Conservation (phyloP, 306 rosid genomes). For the Delonix regia region DNA sequence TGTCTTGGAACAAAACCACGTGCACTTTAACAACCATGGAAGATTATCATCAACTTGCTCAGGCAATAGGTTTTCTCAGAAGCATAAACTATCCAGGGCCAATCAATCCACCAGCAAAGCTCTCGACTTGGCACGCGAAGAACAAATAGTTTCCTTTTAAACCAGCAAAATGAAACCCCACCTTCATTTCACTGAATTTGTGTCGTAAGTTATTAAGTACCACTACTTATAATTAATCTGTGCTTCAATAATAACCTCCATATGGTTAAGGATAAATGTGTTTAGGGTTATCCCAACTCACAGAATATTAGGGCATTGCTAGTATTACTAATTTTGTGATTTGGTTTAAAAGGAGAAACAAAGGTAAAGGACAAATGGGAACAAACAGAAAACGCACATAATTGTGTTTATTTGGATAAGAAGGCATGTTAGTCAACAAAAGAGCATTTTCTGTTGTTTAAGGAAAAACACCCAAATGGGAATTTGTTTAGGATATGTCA, state of each 20-base stretch:
- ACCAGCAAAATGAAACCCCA: neutral
- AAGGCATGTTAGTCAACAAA: constrained; percentile 5
- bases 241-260: neutral
- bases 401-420: neutral
- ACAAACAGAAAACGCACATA: neutral
- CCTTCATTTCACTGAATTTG: neutral
- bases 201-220: no score
- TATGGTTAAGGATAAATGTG: neutral
- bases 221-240: neutral
- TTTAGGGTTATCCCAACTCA: no score
- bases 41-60: constrained; percentile 25
- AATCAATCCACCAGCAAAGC: constrained; percentile 18
- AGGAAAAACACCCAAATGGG: neutral
- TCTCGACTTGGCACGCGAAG: constrained; percentile 23
- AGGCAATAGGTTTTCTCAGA: constrained; percentile 28
- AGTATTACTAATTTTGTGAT: neutral
- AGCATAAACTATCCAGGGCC: constrained; percentile 18
- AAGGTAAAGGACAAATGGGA: neutral
- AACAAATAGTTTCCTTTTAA: neutral
- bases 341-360: constrained; percentile 19
- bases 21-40: neutral
- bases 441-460: constrained; percentile 15
- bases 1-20: constrained; percentile 17
- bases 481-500: neutral
- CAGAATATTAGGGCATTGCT: no score